phyloP scores from a whole-genome alignment of 2,329 filamentous ascomycete genomes.

The Fusarium albosuccineum region DNA sequence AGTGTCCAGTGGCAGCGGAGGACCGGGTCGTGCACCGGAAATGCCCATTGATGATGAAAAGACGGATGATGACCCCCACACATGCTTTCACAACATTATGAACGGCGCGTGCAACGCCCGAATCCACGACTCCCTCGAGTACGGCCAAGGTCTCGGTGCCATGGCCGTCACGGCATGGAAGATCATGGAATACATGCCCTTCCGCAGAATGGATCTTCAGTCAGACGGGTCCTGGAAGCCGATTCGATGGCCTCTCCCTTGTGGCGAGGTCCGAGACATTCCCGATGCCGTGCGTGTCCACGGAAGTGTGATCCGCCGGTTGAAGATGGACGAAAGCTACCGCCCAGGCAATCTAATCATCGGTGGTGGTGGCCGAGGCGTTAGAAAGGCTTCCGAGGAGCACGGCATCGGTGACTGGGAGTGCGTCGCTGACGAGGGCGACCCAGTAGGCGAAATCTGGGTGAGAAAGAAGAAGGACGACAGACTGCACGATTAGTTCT shows the following conservation, averaged over 20 bases:
- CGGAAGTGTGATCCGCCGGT: constrained; percentile 78
- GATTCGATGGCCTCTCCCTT: constrained; percentile 83
- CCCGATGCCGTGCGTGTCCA: constrained; percentile 78
- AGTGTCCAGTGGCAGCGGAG: constrained; percentile 41
- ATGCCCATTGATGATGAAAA: constrained; percentile 41
- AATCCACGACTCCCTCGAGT: constrained; percentile 80
- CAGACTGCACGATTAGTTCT: constrained; percentile 27
- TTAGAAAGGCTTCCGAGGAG: constrained; percentile 69
- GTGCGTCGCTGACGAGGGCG: constrained; percentile 72
- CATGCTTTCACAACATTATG: constrained; percentile 69
- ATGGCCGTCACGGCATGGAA: constrained; percentile 76
- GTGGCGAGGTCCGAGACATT: constrained; percentile 83
- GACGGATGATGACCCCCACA: constrained; percentile 36
- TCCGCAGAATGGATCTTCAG: constrained; percentile 83
- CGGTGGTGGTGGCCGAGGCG: constrained; percentile 81
- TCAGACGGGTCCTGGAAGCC: constrained; percentile 81
- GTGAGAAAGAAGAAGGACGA: constrained; percentile 55
- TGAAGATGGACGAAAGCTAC: constrained; percentile 73
- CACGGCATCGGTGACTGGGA: constrained; percentile 80
- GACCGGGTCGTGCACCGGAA: constrained; percentile 31
- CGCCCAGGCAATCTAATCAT: constrained; percentile 84
- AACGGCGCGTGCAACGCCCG: constrained; percentile 65
- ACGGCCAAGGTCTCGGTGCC: constrained; percentile 68
- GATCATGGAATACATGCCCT: constrained; percentile 85
- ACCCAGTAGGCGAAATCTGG: constrained; percentile 78